Conservation (phyloP, 164 flowering plant species). For the Liquidambar formosana region DNA sequence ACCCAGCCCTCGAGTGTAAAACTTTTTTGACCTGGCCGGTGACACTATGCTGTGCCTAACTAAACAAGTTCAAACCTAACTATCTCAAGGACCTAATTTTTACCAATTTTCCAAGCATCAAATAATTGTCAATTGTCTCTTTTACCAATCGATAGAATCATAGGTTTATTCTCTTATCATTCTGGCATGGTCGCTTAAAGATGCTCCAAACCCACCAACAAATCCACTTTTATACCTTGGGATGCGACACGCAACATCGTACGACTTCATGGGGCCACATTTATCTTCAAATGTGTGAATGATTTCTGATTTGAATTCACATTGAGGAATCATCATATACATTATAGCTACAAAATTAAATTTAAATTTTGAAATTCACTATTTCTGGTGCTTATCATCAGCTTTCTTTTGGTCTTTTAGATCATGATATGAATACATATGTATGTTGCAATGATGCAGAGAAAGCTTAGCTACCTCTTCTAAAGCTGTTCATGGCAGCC, state of each 20-base stretch:
- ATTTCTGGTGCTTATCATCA: too few species aligned
- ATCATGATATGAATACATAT: background rate
- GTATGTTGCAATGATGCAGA: background rate
- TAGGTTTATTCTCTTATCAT: background rate
- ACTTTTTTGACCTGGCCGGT: too few species aligned
- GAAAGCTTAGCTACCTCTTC: background rate
- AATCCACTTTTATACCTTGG: conserved; percentile 7
- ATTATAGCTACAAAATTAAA: too few species aligned
- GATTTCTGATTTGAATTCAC: conserved; percentile 5
- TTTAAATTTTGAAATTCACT: too few species aligned
- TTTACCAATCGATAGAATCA: background rate
- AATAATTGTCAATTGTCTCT: conserved; percentile 2
- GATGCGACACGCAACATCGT: conserved; percentile 11
- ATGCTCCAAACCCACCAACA: background rate
- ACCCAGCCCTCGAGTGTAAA: too few species aligned
- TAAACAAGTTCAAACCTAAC: too few species aligned
- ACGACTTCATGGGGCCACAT: conserved; percentile 7
- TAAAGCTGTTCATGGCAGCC: conserved; percentile 2
- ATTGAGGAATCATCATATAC: conserved; percentile 1
- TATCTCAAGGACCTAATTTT: background rate
- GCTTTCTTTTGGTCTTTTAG: background rate
- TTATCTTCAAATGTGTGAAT: background rate
- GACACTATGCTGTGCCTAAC: too few species aligned
- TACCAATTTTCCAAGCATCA: background rate
- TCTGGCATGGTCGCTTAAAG: background rate